Evolutionary conservation across 306 rosid genomes (phyloP).

Genomic region (Cucumis cinereus): DNA sequence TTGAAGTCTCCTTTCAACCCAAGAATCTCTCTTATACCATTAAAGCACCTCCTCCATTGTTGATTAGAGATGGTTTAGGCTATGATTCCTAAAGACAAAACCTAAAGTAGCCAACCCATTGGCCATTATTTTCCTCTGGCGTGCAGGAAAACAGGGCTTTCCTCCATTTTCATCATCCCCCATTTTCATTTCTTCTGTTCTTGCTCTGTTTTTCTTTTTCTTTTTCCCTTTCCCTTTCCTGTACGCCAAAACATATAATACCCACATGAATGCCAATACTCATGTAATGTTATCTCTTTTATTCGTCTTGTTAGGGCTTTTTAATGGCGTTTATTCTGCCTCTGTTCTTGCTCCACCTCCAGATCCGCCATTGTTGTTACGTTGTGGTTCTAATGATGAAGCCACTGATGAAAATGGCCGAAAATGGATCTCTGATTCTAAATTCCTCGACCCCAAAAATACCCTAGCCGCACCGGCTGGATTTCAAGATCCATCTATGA

Average conservation of each 20-base stretch:
- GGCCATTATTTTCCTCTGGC: slow-evolving; percentile 14
- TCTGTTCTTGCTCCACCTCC: not conserved
- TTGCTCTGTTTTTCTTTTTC: not conserved
- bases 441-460: slow-evolving; percentile 11
- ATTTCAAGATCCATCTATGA: slow-evolving; percentile 33
- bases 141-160: slow-evolving; percentile 25
- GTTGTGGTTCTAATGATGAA: slow-evolving; percentile 18
- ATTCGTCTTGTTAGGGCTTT: slow-evolving; percentile 2
- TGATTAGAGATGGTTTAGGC: slow-evolving; percentile 21
- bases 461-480: slow-evolving; percentile 13
- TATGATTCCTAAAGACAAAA: slow-evolving; percentile 6
- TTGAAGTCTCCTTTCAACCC: slow-evolving; percentile 5
- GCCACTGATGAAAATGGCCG: slow-evolving; percentile 26
- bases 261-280: slow-evolving; percentile 19
- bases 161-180: not conserved
- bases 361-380: slow-evolving; percentile 15
- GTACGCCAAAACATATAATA: slow-evolving; percentile 27
- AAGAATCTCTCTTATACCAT: slow-evolving; percentile 2
- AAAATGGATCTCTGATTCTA: slow-evolving; percentile 26
- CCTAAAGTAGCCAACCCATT: not conserved
- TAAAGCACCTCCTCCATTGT: slow-evolving; percentile 6
- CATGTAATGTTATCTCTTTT: slow-evolving; percentile 5
- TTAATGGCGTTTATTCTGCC: not conserved
- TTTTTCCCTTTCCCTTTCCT: slow-evolving; percentile 18
- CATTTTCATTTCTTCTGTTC: not conserved